A percentile compares a stretch with the other conserved stretches of the same genome.
phyloP scores from a whole-genome alignment of 2,329 filamentous ascomycete genomes.

The Fusarium duplospermum region DNA sequence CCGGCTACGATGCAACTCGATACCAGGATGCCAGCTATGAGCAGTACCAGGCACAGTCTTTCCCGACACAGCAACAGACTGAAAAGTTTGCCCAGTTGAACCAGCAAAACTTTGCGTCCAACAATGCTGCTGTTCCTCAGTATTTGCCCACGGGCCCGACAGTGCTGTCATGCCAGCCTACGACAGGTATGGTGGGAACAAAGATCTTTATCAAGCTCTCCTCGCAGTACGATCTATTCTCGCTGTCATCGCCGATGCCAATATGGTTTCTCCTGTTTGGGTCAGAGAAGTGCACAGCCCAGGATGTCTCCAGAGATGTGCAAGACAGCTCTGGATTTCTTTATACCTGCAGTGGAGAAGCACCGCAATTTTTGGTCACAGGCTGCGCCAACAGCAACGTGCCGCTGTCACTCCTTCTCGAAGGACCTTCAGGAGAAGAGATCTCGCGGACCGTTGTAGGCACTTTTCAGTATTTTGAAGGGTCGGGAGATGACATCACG shows the following conservation, averaged over 20 bases:
- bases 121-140: slow-evolving; percentile 71
- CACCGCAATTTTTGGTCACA: slow-evolving; percentile 70
- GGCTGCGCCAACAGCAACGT: slow-evolving; percentile 62
- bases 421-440: slow-evolving; percentile 64
- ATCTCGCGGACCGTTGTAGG: slow-evolving; percentile 61
- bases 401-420: slow-evolving; percentile 66
- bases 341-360: slow-evolving; percentile 79
- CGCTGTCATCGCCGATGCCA: slow-evolving; percentile 64
- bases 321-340: slow-evolving; percentile 71
- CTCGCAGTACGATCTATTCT: slow-evolving; percentile 77
- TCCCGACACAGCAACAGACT: slow-evolving; percentile 59
- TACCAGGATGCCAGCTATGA: slow-evolving; percentile 69
- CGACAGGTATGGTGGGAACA: slow-evolving; percentile 74
- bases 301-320: slow-evolving; percentile 70
- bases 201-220: slow-evolving; percentile 80
- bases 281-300: slow-evolving; percentile 72
- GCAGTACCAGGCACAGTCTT: slow-evolving; percentile 62
- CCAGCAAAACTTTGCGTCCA: slow-evolving; percentile 68
- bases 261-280: slow-evolving; percentile 80
- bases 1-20: slow-evolving; percentile 70
- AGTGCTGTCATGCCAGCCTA: slow-evolving; percentile 77
- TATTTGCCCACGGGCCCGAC: slow-evolving; percentile 72
- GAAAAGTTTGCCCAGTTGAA: slow-evolving; percentile 66
- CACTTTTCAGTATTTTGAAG: slow-evolving; percentile 63
- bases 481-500: slow-evolving; percentile 60